These are phyloP conservation scores for Ogataea pini DNA, from an alignment of 805 yeast species.

Conservation along the genomic window DNA sequence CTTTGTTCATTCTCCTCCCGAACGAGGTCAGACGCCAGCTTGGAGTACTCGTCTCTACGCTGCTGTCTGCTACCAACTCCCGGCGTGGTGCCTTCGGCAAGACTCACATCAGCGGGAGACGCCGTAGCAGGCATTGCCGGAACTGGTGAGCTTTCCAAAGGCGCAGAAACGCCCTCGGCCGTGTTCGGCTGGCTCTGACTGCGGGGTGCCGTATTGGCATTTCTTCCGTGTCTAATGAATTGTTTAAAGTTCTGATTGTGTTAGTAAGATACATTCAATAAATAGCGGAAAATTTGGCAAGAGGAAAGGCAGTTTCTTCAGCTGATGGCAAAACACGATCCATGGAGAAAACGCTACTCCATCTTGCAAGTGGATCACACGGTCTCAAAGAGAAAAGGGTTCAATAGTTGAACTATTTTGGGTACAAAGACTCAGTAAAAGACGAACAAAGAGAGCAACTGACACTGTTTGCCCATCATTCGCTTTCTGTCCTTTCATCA, in stretches of 20 bases:
- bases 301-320: too few relatives aligned
- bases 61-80: conserved; percentile 14
- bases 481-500: too few relatives aligned
- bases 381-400: too few relatives aligned
- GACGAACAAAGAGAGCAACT: too few relatives aligned
- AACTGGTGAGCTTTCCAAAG: background rate
- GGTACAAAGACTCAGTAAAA: too few relatives aligned
- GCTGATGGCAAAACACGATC: too few relatives aligned
- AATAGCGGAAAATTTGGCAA: too few relatives aligned
- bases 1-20: conserved; percentile 32
- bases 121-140: background rate
- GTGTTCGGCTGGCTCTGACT: conserved; percentile 10
- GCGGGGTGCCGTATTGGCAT: conserved; percentile 15
- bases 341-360: background rate
- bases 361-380: too few relatives aligned
- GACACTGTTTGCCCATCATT: too few relatives aligned
- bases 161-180: conserved; percentile 3
- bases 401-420: too few relatives aligned
- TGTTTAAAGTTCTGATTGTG: conserved; percentile 39
- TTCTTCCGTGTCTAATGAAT: conserved; percentile 45
- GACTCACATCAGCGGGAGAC: background rate
- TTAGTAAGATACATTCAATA: conserved; percentile 6
- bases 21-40: conserved; percentile 36
- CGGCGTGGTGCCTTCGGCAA: background rate
- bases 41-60: conserved; percentile 31